Base-by-base conservation (phyloP, 1,284 basidiomycete genomes). In the Austroboletus novae-zelandiae region DNA sequence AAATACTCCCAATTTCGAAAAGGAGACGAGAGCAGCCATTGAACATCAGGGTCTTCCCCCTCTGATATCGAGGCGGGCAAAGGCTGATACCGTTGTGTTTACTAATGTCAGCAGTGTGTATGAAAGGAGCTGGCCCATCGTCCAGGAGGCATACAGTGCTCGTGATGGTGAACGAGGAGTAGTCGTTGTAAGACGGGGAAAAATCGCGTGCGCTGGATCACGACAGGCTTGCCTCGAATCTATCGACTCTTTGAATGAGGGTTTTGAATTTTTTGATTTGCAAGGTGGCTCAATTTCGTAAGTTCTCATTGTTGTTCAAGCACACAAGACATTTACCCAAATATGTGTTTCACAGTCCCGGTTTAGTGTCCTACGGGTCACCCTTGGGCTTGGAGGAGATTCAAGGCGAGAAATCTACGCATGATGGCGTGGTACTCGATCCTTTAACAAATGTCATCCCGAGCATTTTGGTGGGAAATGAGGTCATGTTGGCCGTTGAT, bases 41-140 rank as follows among this genome's bases (percentile, higher is more conserved):
- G 64, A 80, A 61, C 79, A 79, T 54, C 79, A 87, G 42, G 86
- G 86, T 4, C 72, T 89, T 1, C 86, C 84, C 18, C 84, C 86
- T 13, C 68, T 89, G 31, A 65, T 64, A 17, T 65, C 78, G 0
- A 66, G 59, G 39, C 69, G 64, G 27, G 58, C 69, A 27, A 66
- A 61, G 35, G 59, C 66, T 23, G 71, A 71, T 44, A 64, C 70
- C 5, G 70, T 85, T 9, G 64, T 83, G n/a, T 84, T 88, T 67
- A 74, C 71, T 15, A 84, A 85, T 56, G 77, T 88, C 23, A 68
- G 67, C 23, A 74, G 71, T 43, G 62, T 85, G 14, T 82, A 72
- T 54, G 47, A 73, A 47, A 73, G 72, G 50, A 56, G 60, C 40
- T 62, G 61, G 18, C 51, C 54, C 4, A 45, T 20, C 36, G 36